These are phyloP conservation scores for Vitis hybrid DNA, from an alignment of 177 flowering plant species.

Conservation along the genomic window DNA sequence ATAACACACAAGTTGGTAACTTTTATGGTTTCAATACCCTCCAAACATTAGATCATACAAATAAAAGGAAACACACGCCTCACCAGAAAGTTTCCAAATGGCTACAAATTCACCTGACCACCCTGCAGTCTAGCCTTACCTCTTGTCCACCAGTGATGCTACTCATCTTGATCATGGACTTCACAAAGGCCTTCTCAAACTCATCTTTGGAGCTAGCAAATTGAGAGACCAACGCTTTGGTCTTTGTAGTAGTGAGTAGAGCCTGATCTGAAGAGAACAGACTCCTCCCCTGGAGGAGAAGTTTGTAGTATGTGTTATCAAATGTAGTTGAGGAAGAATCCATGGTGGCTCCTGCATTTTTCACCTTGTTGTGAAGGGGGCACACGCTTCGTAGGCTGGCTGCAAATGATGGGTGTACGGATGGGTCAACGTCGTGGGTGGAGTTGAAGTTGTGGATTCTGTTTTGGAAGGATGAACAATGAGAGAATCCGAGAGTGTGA, in stretches of 20 bases:
- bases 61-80: not conserved
- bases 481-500: constrained; percentile 89
- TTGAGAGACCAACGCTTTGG: constrained; percentile 38
- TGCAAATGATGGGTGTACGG: constrained; percentile 45
- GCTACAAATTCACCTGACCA: constrained; percentile 15
- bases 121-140: constrained; percentile 44
- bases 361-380: constrained; percentile 42
- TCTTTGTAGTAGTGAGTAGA: constrained; percentile 29
- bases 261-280: constrained; percentile 60
- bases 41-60: not conserved
- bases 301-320: constrained; percentile 52
- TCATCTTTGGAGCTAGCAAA: constrained; percentile 34
- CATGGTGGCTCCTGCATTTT: constrained; percentile 42
- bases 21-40: no score
- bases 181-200: constrained; percentile 45
- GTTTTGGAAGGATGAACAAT: constrained; percentile 85
- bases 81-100: not conserved
- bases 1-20: no score
- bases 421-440: constrained; percentile 46
- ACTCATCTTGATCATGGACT: constrained; percentile 66
- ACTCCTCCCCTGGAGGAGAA: constrained; percentile 46
- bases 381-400: constrained; percentile 38
- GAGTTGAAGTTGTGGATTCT: constrained; percentile 72
- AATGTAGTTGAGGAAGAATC: constrained; percentile 39
- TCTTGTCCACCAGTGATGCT: constrained; percentile 44